Evolutionary conservation across 257 asterid genomes (phyloP).

Genomic region (Forsythia suspensa): DNA sequence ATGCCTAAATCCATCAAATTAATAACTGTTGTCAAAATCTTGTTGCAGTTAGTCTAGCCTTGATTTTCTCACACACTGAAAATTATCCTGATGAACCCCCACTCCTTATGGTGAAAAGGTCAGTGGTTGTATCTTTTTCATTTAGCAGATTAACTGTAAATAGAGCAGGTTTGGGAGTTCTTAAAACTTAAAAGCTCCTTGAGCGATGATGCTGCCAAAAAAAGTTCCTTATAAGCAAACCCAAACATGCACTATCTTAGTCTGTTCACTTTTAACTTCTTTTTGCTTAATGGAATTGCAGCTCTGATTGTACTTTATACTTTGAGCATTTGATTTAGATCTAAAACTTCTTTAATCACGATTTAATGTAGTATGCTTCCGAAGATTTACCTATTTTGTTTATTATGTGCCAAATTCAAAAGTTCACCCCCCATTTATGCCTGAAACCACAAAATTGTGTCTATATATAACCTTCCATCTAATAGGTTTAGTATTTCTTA

Average conservation of each 20-base stretch:
- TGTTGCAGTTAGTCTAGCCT: slow-evolving; percentile 67
- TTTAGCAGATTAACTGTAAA: background rate
- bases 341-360: background rate
- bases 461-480: background rate
- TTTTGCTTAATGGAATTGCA: background rate
- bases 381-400: background rate
- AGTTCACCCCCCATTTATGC: background rate
- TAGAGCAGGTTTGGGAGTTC: background rate
- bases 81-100: slow-evolving; percentile 96
- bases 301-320: background rate
- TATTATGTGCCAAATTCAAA: slow-evolving; percentile 4
- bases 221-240: background rate
- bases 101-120: slow-evolving; percentile 73
- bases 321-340: background rate
- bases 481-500: background rate
- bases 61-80: slow-evolving; percentile 88
- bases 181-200: background rate
- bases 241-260: background rate
- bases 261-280: background rate
- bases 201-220: no score
- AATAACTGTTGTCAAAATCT: slow-evolving; percentile 22
- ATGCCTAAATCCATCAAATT: slow-evolving; percentile 18
- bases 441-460: background rate
- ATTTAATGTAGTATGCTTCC: background rate
- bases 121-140: slow-evolving; percentile 10